Evolutionary conservation across 257 asterid genomes (phyloP).

Genomic region (Nyctanthes arbortristis): DNA sequence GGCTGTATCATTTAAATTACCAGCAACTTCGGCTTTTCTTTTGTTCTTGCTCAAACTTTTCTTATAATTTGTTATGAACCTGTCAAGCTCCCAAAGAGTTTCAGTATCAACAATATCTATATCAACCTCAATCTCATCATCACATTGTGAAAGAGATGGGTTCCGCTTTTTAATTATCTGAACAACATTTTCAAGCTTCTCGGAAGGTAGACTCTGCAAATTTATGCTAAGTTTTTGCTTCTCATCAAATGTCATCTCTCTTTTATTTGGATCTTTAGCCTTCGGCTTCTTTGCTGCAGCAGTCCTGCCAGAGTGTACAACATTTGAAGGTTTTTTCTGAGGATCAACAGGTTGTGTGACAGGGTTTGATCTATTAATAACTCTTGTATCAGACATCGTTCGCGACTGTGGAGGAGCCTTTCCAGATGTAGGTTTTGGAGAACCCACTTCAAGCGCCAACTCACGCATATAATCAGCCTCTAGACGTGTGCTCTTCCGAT

Average conservation of each 20-base stretch:
- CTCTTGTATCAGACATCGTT: slow-evolving; percentile 36
- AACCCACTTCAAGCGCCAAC: slow-evolving; percentile 44
- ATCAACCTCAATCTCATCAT: slow-evolving; percentile 93
- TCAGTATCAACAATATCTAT: slow-evolving; percentile 88
- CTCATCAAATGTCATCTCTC: slow-evolving; percentile 95
- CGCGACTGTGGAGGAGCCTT: slow-evolving; percentile 45
- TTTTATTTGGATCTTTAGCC: slow-evolving; percentile 81
- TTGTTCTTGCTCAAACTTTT: slow-evolving; percentile 78
- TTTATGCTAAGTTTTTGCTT: slow-evolving; percentile 77
- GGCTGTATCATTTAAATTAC: slow-evolving; percentile 35
- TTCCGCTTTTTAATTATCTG: slow-evolving; percentile 83
- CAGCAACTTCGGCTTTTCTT: slow-evolving; percentile 54
- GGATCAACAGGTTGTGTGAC: slow-evolving; percentile 36
- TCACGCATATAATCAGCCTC: slow-evolving; percentile 60
- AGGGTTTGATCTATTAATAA: slow-evolving; percentile 41
- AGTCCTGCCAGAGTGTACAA: slow-evolving; percentile 46
- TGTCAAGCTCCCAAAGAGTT: slow-evolving; percentile 96
- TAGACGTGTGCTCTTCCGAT: slow-evolving; percentile 58
- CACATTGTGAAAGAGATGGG: slow-evolving; percentile 70
- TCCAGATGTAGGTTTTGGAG: slow-evolving; percentile 53
- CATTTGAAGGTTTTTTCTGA: slow-evolving; percentile 34
- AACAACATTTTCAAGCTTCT: slow-evolving; percentile 82
- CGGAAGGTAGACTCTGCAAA: slow-evolving; percentile 81
- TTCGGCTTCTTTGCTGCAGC: slow-evolving; percentile 76
- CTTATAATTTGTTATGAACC: slow-evolving; percentile 76